These are phyloP conservation scores for Ophiostoma himal-ulmi DNA, from an alignment of 2,329 filamentous ascomycete genomes.

Conservation along the genomic window DNA sequence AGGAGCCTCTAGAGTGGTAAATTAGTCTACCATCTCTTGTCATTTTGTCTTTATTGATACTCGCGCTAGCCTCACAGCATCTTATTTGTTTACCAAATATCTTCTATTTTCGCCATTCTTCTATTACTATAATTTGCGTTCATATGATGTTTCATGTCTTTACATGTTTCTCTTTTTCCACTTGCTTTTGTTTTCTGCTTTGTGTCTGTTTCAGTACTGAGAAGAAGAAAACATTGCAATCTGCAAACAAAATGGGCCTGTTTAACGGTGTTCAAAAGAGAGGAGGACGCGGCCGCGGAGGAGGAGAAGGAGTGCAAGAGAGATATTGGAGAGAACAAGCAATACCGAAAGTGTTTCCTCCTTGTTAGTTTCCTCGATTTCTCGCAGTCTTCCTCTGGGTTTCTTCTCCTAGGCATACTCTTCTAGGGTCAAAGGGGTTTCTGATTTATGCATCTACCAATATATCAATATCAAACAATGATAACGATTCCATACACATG, in stretches of 20 bases:
- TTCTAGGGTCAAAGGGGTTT: background rate
- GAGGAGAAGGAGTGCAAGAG: conserved; percentile 3
- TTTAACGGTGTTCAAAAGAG: conserved; percentile 8
- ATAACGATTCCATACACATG: background rate
- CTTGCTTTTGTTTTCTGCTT: background rate
- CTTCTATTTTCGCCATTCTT: background rate
- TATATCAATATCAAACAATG: background rate
- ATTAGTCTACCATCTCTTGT: background rate
- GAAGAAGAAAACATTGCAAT: background rate
- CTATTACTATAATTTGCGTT: background rate
- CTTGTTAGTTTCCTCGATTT: background rate
- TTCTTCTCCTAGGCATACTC: background rate
- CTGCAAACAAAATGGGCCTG: conserved; percentile 1
- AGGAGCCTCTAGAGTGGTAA: conserved; percentile 85
- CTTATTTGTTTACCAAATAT: background rate
- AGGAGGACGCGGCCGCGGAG: background rate
- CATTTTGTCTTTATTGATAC: background rate
- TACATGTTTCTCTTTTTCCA: conserved; percentile 21
- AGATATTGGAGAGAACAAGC: background rate
- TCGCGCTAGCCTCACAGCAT: background rate
- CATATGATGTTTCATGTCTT: background rate
- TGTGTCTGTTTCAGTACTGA: background rate
- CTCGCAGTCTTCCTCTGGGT: conserved; percentile 8
- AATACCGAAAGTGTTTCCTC: conserved; percentile 13
- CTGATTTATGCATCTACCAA: background rate